Conservation (phyloP, 164 flowering plant genomes). For the Magnolia kwangsiensis region DNA sequence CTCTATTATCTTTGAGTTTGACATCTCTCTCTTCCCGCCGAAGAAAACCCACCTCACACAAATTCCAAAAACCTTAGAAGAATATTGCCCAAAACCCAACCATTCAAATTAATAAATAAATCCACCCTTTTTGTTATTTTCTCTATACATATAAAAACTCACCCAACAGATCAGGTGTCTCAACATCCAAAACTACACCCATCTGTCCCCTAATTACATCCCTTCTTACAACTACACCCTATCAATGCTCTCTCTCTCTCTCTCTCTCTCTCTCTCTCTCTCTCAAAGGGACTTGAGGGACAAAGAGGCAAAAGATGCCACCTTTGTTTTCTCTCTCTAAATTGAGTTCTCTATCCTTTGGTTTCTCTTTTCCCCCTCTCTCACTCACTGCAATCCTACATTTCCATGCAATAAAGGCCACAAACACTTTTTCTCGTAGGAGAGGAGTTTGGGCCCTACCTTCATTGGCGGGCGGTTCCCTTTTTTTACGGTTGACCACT, state of each 20-base stretch:
- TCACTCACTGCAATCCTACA: background rate
- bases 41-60: background rate
- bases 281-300: constrained; percentile 3
- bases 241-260: background rate
- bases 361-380: background rate
- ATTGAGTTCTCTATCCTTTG: background rate
- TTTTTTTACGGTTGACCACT: background rate
- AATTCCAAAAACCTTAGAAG: background rate
- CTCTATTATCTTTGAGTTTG: constrained; percentile 5
- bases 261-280: background rate
- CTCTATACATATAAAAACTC: background rate
- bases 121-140: background rate
- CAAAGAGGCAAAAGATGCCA: constrained; percentile 1
- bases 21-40: constrained; percentile 17
- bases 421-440: background rate
- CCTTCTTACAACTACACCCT: background rate
- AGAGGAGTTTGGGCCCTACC: background rate
- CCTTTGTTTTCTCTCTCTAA: background rate
- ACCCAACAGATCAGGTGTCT: background rate
- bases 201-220: background rate
- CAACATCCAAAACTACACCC: background rate
- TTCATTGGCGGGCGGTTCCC: background rate
- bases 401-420: background rate
- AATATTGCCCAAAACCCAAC: background rate
- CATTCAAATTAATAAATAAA: background rate